Percentiles rank a stretch among this genome's conserved stretches.
phyloP scores from a whole-genome alignment of 148 eudicot species.

The Persicaria tinctoria region DNA sequence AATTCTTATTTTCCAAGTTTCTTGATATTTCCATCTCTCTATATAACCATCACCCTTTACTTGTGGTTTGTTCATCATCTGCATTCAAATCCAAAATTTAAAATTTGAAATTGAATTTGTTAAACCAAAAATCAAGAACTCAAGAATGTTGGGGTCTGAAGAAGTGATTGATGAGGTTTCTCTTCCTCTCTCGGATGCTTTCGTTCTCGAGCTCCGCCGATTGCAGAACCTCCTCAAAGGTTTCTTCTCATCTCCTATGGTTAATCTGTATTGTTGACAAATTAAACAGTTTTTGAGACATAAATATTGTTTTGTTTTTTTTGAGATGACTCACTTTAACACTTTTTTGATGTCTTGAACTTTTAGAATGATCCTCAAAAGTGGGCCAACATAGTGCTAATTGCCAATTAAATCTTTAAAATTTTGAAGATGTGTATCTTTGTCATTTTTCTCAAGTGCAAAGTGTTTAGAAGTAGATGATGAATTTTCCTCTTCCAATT shows the following conservation, averaged over 20 bases:
- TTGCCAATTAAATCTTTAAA: too few relatives aligned
- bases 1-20: not conserved
- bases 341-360: not conserved
- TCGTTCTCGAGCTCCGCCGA: slow-evolving; percentile 58
- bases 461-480: too few relatives aligned
- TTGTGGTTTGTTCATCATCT: not conserved
- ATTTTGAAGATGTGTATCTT: too few relatives aligned
- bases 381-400: too few relatives aligned
- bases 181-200: slow-evolving; percentile 48
- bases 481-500: too few relatives aligned
- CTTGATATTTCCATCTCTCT: not conserved
- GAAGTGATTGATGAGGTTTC: not conserved
- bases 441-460: too few relatives aligned
- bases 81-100: too few relatives aligned
- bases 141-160: slow-evolving; percentile 8
- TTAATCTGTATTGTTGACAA: too few relatives aligned
- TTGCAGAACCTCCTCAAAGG: slow-evolving; percentile 53
- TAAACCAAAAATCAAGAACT: not conserved
- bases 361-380: not conserved
- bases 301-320: too few relatives aligned
- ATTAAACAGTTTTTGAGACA: too few relatives aligned
- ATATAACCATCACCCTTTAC: not conserved
- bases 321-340: not conserved
- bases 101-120: not conserved
- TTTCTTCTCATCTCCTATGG: not conserved